These are phyloP conservation scores for Withania somnifera DNA, from an alignment of 305 asterid species.

Conservation along the genomic window DNA sequence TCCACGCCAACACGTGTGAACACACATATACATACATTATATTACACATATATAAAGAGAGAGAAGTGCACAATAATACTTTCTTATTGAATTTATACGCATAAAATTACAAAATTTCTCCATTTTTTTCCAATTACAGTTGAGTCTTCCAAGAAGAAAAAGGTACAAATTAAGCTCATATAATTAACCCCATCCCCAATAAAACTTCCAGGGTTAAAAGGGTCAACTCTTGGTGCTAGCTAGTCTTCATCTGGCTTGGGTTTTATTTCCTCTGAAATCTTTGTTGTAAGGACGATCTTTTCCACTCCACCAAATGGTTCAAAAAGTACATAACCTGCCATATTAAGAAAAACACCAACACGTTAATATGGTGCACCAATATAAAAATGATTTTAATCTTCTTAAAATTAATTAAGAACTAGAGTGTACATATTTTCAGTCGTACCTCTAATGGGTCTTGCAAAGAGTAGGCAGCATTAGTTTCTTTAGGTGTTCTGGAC, in stretches of 20 bases:
- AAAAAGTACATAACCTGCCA: slow-evolving; percentile 80
- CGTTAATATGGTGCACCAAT: too few species aligned
- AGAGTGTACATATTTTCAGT: not conserved
- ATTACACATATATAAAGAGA: not conserved
- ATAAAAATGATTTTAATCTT: not conserved
- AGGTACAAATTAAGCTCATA: slow-evolving; percentile 3
- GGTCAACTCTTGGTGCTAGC: slow-evolving; percentile 1
- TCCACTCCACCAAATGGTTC: slow-evolving; percentile 61
- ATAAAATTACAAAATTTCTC: slow-evolving; percentile 5
- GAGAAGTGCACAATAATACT: slow-evolving; percentile 1
- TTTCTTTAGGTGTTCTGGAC: slow-evolving; percentile 55
- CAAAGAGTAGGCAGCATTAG: slow-evolving; percentile 55
- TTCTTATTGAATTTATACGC: not conserved
- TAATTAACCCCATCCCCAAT: slow-evolving; percentile 9
- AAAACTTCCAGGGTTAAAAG: slow-evolving; percentile 20
- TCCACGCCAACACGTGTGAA: not conserved
- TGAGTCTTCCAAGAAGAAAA: not conserved
- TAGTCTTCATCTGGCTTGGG: not conserved
- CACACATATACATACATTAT: not conserved
- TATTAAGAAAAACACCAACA: slow-evolving; percentile 6
- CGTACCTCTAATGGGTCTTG: slow-evolving; percentile 63
- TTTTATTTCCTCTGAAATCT: slow-evolving; percentile 11
- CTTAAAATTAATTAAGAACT: not conserved
- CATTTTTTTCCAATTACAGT: slow-evolving; percentile 7
- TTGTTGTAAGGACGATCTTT: slow-evolving; percentile 22